Evolutionary conservation across 2,329 filamentous ascomycete genomes (phyloP).

Genomic region (Epichloe festucae): DNA sequence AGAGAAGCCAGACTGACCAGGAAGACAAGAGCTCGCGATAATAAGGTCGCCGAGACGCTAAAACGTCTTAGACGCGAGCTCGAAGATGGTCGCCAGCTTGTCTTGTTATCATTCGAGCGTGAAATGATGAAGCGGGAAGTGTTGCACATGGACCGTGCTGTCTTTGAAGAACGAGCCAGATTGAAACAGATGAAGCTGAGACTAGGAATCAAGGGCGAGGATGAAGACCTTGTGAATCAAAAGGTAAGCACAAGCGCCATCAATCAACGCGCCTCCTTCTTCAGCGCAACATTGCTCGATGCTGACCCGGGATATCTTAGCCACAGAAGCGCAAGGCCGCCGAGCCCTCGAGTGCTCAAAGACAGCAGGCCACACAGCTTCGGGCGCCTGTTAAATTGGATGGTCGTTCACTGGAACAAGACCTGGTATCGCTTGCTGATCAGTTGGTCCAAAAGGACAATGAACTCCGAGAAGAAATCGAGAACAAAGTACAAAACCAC

Average conservation of each 20-base stretch:
- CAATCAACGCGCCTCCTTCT: neutral
- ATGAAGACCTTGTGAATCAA: conserved; percentile 89
- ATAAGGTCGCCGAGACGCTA: conserved; percentile 86
- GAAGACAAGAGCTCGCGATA: conserved; percentile 88
- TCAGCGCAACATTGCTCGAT: conserved; percentile 16
- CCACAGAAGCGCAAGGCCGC: conserved; percentile 58
- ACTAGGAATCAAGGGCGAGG: conserved; percentile 79
- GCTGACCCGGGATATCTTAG: conserved; percentile 28
- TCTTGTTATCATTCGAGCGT: conserved; percentile 64
- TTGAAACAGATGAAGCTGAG: conserved; percentile 83
- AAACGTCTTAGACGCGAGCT: conserved; percentile 83
- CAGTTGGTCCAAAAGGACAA: conserved; percentile 70
- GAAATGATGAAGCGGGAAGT: conserved; percentile 70
- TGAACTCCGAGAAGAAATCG: conserved; percentile 68
- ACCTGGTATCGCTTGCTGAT: conserved; percentile 65
- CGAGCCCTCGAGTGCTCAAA: conserved; percentile 48
- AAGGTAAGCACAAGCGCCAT: conserved; percentile 47
- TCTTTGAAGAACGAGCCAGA: conserved; percentile 72
- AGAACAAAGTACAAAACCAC: conserved; percentile 77
- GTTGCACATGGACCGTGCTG: conserved; percentile 57
- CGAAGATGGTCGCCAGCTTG: conserved; percentile 73
- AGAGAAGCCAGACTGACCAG: conserved; percentile 88
- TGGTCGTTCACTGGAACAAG: conserved; percentile 60
- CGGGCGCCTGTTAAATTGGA: conserved; percentile 59
- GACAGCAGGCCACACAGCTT: conserved; percentile 49